Percentiles rank a stretch among this genome's conserved stretches.
phyloP scores from a whole-genome alignment of 129 eudicot species.

The Oenanthe sinensis region DNA sequence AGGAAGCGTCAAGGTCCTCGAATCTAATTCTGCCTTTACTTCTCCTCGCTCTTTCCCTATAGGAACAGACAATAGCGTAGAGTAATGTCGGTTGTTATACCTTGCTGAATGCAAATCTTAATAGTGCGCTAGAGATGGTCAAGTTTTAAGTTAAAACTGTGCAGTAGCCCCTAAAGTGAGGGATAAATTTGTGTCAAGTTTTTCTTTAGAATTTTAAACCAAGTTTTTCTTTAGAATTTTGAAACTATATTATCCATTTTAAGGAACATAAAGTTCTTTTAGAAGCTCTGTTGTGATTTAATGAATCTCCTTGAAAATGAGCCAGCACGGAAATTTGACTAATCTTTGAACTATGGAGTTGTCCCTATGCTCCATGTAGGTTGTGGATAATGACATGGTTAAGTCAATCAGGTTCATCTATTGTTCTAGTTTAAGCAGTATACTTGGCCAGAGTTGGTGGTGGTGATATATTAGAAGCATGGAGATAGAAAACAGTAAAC shows the following conservation, averaged over 20 bases:
- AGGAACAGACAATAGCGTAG: constrained; percentile 26
- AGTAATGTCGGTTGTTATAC: constrained; percentile 32
- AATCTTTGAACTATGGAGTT: not conserved
- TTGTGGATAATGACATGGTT: not conserved
- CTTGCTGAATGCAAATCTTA: constrained; percentile 18
- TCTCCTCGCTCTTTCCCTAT: not conserved
- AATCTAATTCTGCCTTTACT: constrained; percentile 20
- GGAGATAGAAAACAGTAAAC: too few relatives aligned
- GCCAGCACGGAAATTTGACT: not conserved
- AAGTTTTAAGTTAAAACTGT: constrained; percentile 33
- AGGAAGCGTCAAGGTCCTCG: constrained; percentile 30
- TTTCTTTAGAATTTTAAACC: not conserved
- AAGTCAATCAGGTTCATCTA: not conserved
- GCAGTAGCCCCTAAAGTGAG: constrained; percentile 21
- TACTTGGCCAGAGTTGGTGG: not conserved
- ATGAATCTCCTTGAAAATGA: not conserved
- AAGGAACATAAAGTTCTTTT: not conserved
- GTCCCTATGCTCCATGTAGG: not conserved
- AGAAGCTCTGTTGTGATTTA: not conserved
- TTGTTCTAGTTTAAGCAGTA: too few relatives aligned
- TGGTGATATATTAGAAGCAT: not conserved
- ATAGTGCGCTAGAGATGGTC: constrained; percentile 37
- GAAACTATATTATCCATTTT: not conserved
- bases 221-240: not conserved
- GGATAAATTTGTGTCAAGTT: constrained; percentile 20